Evolutionary conservation across 140 eudicot species (phyloP), one percentile per base, ranked within the genome.

Genomic region (Bidens hawaiensis): DNA sequence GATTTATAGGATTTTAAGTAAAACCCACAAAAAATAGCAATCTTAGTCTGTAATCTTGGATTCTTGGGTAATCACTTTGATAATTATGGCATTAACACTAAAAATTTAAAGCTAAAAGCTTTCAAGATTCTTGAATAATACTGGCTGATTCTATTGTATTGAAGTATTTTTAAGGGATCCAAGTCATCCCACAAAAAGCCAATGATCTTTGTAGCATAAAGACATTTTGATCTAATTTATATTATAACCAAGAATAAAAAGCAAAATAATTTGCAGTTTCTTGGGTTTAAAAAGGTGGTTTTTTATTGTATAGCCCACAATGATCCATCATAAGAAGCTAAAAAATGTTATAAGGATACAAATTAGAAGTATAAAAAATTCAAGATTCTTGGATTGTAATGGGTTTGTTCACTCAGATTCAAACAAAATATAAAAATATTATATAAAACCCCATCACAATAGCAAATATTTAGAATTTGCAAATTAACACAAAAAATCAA

Each of bases 101-200:
- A 11, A 53, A 52, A 28, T 27, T 22, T 52, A 41, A 72, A 57
- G 40, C 47, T 14, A 13, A 47, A 65, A 14, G 14, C 18, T 43
- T 45, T 64, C 45, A 56, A 55, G 60, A 54, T 72, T 64, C 60
- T 50, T 4, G 4, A 17, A 34, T 33, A 10, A 69, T 34, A 26
- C 36, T 60, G 46, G 25, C 33, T 61, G 60, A 36, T 25, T 61
- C 50, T 62, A 15, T 53, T 41, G 62, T 45, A 42, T 54, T 42
- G 64, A 30, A 46, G 59, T 43, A 31, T 55, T 21, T n/a, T 52
- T 27, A 49, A 13, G 62, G 63, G 25, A 71, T 71, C 70, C 2
- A 5, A 26, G 60, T 54, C 14, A 26, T 54, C 60, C 54, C 47
- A 60, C 57, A 38, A 71, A 52, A 62, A 62, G 76, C 40, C 50